A percentile compares a stretch with the other conserved stretches of the same genome.
phyloP scores from a whole-genome alignment of 2,329 filamentous ascomycete genomes.

The Penicillium sp. region DNA sequence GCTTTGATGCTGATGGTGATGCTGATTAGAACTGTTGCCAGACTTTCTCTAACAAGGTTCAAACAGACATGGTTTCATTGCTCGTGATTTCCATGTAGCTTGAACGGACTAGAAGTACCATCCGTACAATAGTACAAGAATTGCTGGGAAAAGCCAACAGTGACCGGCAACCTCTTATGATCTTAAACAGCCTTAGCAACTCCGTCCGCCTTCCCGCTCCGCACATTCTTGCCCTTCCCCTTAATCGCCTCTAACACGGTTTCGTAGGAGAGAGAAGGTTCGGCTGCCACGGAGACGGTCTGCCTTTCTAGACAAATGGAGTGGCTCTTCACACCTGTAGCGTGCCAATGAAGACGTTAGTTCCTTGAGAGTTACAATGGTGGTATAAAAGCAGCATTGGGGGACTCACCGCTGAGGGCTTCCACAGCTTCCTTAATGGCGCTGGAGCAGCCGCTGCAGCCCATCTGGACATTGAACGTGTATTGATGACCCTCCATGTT shows the following conservation, averaged over 20 bases:
- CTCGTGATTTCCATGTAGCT: not conserved
- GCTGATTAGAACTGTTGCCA: no score
- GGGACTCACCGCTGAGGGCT: not conserved
- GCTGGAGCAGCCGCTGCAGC: not conserved
- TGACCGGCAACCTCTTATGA: not conserved
- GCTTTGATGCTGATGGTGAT: not conserved
- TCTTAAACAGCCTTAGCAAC: not conserved
- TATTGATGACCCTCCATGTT: not conserved
- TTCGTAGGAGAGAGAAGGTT: not conserved
- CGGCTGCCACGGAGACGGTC: not conserved
- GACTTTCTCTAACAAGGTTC: not conserved
- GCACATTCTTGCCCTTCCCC: not conserved
- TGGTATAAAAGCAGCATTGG: not conserved
- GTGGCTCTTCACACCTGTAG: not conserved
- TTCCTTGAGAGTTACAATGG: not conserved
- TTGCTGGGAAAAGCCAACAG: not conserved
- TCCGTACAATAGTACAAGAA: not conserved
- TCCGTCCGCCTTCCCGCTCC: not conserved
- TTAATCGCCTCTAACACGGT: not conserved
- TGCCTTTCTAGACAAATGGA: not conserved
- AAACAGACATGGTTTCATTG: not conserved
- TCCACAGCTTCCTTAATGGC: not conserved
- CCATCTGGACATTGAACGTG: not conserved
- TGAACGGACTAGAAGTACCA: not conserved
- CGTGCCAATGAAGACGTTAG: not conserved